Base-by-base conservation (phyloP, 768 basidiomycete genomes). In the Suillus luteus region DNA sequence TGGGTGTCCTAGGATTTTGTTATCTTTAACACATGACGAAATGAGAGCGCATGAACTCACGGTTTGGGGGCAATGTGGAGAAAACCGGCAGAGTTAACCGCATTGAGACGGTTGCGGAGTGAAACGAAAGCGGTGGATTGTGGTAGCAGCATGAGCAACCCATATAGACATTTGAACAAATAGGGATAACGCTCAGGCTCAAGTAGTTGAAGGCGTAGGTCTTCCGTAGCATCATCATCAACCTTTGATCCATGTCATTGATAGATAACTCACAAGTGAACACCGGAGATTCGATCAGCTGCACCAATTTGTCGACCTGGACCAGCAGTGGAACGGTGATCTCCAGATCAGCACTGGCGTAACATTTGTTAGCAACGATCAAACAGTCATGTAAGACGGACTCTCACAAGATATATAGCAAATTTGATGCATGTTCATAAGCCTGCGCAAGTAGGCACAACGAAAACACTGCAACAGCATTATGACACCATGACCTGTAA, bases 401-500 rank as follows among this genome's bases (percentile, higher is more conserved):
- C 88, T 64, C 73, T 64, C 73, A 95, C 96, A 99, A 98, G 64
- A 97, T 99, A 65, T 93, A 90, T 19, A 99, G 81, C 4, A 99
- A 83, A 74, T 96, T 98, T 24, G 95, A 96, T 1, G 96, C 97
- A 76, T 99, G 97, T 74, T 99, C 97, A 69, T 99, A 99, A 3
- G 97, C 96, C 74, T 99, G 97, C 6, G 97, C 97, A 31, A 99
- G 82, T 35, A 99, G 82, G 75, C 97, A 99, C 7, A 99, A 83
- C 1, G 97, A 95, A 73, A 99, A 97, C 1, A 95, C 95, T 0
- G 97, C 91, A 49, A 99, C 96, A 1, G 96, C 92, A 71, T 98
- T 98, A 70, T 99, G 97, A 73, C 95, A 99, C 97, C 97, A 99
- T 22, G 95, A 99, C 22, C 94, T 85, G 71, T 99, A 99, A 3